Evolutionary conservation across 1,284 basidiomycete genomes (phyloP).

Genomic region (Athelia sp.): DNA sequence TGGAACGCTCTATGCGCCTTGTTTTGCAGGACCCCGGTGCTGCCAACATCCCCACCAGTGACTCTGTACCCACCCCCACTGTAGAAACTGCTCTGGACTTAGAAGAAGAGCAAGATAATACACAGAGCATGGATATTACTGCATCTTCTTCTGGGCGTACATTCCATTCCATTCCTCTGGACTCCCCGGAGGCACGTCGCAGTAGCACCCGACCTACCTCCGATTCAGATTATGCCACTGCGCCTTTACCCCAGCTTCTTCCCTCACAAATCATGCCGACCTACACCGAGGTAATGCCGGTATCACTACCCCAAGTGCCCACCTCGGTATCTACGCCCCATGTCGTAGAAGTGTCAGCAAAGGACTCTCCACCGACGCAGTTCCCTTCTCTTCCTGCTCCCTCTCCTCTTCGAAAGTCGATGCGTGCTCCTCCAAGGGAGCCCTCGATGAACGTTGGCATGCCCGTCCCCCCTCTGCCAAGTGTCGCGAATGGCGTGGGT

Average conservation of each 20-base stretch:
- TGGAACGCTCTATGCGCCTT: slow-evolving; percentile 29
- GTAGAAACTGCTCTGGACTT: not conserved
- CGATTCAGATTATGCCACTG: slow-evolving; percentile 13
- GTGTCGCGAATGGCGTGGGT: slow-evolving; percentile 34
- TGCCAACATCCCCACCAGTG: slow-evolving; percentile 6
- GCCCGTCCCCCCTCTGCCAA: slow-evolving; percentile 20
- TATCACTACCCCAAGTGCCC: not conserved
- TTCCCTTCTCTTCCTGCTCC: slow-evolving; percentile 62
- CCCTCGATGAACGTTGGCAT: slow-evolving; percentile 22
- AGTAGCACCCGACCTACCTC: slow-evolving; percentile 14
- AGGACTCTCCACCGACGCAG: slow-evolving; percentile 24
- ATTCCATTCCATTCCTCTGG: slow-evolving; percentile 33
- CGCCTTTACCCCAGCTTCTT: slow-evolving; percentile 25
- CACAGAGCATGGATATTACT: slow-evolving; percentile 3
- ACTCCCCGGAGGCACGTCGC: slow-evolving; percentile 19
- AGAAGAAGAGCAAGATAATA: not conserved
- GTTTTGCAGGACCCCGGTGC: slow-evolving; percentile 1
- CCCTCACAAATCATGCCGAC: slow-evolving; percentile 11
- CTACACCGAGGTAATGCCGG: slow-evolving; percentile 4
- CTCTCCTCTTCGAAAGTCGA: slow-evolving; percentile 64
- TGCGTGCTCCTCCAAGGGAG: slow-evolving; percentile 41
- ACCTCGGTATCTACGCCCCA: not conserved
- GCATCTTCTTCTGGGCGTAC: slow-evolving; percentile 23
- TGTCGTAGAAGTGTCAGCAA: slow-evolving; percentile 20
- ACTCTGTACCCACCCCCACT: not conserved